phyloP scores from a whole-genome alignment of 208 protist genomes.

The Leptomonas seymouri region DNA sequence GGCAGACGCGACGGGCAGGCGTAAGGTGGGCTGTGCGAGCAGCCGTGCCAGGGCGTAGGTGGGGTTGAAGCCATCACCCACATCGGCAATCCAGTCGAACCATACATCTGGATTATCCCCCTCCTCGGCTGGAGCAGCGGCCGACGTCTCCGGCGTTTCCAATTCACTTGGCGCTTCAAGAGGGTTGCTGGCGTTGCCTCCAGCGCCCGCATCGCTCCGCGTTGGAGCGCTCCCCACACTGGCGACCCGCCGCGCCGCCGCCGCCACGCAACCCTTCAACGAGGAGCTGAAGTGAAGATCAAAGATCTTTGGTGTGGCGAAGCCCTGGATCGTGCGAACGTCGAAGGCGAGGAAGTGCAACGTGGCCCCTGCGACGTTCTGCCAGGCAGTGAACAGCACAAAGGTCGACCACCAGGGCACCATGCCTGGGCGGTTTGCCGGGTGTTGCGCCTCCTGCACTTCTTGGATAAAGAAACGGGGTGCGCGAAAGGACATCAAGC shows the following conservation, averaged over 20 bases:
- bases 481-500: conserved; percentile 28
- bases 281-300: conserved; percentile 43
- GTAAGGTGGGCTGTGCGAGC: conserved; percentile 60
- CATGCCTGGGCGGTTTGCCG: conserved; percentile 71
- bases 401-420: conserved; percentile 88
- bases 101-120: conserved; percentile 48
- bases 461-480: conserved; percentile 32
- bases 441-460: conserved; percentile 39
- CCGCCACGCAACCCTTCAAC: conserved; percentile 7
- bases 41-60: conserved; percentile 84
- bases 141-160: no score
- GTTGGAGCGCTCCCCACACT: background rate
- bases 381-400: conserved; percentile 62
- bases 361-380: conserved; percentile 43
- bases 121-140: background rate
- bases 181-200: background rate
- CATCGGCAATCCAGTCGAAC: conserved; percentile 88
- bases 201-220: conserved; percentile 5
- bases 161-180: background rate
- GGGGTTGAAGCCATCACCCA: conserved; percentile 89
- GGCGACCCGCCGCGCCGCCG: background rate
- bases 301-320: conserved; percentile 64
- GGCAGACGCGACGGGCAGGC: conserved; percentile 14
- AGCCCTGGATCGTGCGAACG: conserved; percentile 57
- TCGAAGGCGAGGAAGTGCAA: conserved; percentile 82